Conservation (phyloP, 352 stramenopile species). For the Phytophthora agathidicida region DNA sequence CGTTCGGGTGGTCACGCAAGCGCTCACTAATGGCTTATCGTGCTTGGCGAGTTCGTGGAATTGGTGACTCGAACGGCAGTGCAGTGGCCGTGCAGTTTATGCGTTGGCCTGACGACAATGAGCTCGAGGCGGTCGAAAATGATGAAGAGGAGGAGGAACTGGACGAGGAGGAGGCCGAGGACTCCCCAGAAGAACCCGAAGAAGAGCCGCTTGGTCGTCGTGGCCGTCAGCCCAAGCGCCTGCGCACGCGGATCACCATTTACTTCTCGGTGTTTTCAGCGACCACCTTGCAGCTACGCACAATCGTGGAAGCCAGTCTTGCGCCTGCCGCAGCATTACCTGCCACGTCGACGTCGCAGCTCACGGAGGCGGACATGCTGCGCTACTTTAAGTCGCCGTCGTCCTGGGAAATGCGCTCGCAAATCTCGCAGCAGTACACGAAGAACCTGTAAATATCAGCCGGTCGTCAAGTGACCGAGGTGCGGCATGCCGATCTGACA, state of each 20-base stretch:
- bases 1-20: slow-evolving; percentile 55
- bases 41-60: slow-evolving; percentile 62
- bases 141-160: slow-evolving; percentile 51
- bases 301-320: slow-evolving; percentile 70
- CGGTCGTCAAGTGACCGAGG: neutral
- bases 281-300: slow-evolving; percentile 54
- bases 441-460: slow-evolving; percentile 42
- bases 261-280: slow-evolving; percentile 68
- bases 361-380: slow-evolving; percentile 66
- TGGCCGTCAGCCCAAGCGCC: slow-evolving; percentile 22
- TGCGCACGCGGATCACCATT: slow-evolving; percentile 66
- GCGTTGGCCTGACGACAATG: slow-evolving; percentile 60
- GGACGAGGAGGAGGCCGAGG: slow-evolving; percentile 41
- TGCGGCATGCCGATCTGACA: slow-evolving; percentile 2
- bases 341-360: slow-evolving; percentile 25
- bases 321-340: slow-evolving; percentile 33
- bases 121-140: slow-evolving; percentile 35
- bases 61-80: slow-evolving; percentile 55
- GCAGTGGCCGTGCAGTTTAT: slow-evolving; percentile 64
- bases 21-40: slow-evolving; percentile 66
- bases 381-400: slow-evolving; percentile 77
- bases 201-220: slow-evolving; percentile 47
- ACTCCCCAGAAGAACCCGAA: slow-evolving; percentile 53
- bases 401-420: slow-evolving; percentile 70
- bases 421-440: slow-evolving; percentile 69